Percentiles rank a stretch among this genome's conserved stretches.
Evolutionary conservation across 225 moss, liverwort and hornwort species (phyloP).

Genomic region (Pseudisothecium myosuroides): DNA sequence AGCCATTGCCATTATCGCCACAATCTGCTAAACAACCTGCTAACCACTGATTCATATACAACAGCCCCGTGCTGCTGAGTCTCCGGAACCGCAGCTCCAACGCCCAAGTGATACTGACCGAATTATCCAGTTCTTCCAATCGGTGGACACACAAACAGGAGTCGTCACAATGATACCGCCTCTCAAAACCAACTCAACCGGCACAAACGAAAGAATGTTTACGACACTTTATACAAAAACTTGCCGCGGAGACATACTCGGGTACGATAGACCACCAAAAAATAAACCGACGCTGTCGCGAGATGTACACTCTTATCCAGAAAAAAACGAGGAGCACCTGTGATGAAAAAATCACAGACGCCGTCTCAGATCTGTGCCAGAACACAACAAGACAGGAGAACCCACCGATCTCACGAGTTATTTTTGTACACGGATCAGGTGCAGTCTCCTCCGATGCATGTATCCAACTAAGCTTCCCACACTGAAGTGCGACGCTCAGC

Average conservation of each 20-base stretch:
- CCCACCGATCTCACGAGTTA: constrained; percentile 2
- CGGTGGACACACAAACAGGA: background rate
- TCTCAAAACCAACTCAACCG: background rate
- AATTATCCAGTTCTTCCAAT: constrained; percentile 39
- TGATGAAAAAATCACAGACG: constrained; percentile 5
- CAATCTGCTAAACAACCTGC: background rate
- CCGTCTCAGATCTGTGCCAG: background rate
- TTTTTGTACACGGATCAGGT: constrained; percentile 22
- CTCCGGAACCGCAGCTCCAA: constrained; percentile 10
- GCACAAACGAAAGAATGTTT: background rate
- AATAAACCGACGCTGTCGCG: background rate
- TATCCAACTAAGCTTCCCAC: background rate
- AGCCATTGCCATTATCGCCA: constrained; percentile 18
- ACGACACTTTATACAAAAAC: constrained; percentile 7
- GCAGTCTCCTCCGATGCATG: background rate
- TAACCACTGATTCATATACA: constrained; percentile 41
- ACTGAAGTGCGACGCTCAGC: background rate
- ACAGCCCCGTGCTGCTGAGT: background rate
- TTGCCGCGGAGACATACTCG: background rate
- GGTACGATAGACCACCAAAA: background rate
- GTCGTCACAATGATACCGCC: background rate
- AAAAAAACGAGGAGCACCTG: background rate
- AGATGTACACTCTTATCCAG: constrained; percentile 5
- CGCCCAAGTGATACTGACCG: background rate
- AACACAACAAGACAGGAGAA: background rate